Evolutionary conservation across 306 rosid species (phyloP).

Genomic region (Cicer pinnatifidum): DNA sequence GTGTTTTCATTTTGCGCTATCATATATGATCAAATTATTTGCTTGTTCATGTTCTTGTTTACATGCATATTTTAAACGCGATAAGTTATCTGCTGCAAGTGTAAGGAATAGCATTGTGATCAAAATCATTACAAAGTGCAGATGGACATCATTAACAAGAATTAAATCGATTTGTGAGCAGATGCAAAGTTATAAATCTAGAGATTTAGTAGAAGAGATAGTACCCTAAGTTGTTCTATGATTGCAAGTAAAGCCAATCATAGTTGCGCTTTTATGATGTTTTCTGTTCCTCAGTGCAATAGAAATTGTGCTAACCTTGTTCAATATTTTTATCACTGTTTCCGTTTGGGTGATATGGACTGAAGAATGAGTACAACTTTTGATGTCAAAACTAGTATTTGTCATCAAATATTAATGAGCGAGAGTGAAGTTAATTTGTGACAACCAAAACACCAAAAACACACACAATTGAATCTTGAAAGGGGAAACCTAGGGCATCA

Average conservation of each 20-base stretch:
- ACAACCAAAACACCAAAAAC: not conserved
- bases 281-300: not conserved
- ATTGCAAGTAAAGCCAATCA: not conserved
- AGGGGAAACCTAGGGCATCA: slow-evolving; percentile 18
- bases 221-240: not conserved
- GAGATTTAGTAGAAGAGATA: slow-evolving; percentile 16
- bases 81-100: slow-evolving; percentile 1
- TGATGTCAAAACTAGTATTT: slow-evolving; percentile 16
- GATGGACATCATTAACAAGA: slow-evolving; percentile 15
- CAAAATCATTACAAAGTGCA: not conserved
- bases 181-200: slow-evolving; percentile 4
- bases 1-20: slow-evolving; percentile 26
- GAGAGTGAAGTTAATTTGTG: not conserved
- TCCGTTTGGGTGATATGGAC: slow-evolving; percentile 14
- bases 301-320: slow-evolving; percentile 20
- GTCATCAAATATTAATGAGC: not conserved
- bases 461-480: slow-evolving; percentile 21
- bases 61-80: slow-evolving; percentile 1
- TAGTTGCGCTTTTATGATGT: not conserved
- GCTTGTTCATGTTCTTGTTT: slow-evolving; percentile 25
- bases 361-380: slow-evolving; percentile 3
- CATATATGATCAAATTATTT: not conserved
- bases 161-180: slow-evolving; percentile 25
- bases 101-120: slow-evolving; percentile 2
- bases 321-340: slow-evolving; percentile 7